Evolutionary conservation across 2,329 filamentous ascomycete genomes (phyloP).

Genomic region (Pyrenophora seminiperda): DNA sequence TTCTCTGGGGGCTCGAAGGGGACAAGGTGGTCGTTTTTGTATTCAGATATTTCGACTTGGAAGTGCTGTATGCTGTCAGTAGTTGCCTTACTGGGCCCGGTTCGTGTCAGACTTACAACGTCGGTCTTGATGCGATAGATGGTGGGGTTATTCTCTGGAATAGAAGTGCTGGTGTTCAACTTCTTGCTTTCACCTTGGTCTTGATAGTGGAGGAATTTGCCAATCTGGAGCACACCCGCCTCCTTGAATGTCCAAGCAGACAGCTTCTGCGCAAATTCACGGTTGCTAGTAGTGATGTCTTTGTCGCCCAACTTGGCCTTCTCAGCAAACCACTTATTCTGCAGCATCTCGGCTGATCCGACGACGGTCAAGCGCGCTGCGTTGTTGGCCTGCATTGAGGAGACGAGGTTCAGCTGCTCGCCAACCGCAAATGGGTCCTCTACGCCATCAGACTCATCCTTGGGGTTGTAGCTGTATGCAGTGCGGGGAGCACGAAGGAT

Average conservation of each 20-base stretch:
- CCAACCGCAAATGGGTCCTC: slow-evolving; percentile 88
- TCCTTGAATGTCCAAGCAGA: slow-evolving; percentile 98
- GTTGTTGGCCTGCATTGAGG: slow-evolving; percentile 87
- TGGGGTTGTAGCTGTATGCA: slow-evolving; percentile 92
- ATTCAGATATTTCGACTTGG: slow-evolving; percentile 88
- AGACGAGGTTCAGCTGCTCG: slow-evolving; percentile 81
- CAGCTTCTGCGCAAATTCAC: slow-evolving; percentile 81
- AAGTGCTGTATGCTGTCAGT: slow-evolving; percentile 65
- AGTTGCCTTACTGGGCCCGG: too few species aligned
- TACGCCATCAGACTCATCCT: slow-evolving; percentile 73
- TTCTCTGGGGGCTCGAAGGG: slow-evolving; percentile 72
- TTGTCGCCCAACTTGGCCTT: slow-evolving; percentile 65
- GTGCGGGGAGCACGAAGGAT: slow-evolving; percentile 82
- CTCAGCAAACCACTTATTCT: slow-evolving; percentile 86
- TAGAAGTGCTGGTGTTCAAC: slow-evolving; percentile 43
- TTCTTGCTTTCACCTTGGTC: slow-evolving; percentile 59
- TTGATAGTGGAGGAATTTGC: slow-evolving; percentile 77
- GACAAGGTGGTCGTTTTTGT: slow-evolving; percentile 71
- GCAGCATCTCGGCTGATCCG: slow-evolving; percentile 83
- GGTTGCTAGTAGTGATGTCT: slow-evolving; percentile 72
- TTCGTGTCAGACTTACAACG: slow-evolving; percentile 70
- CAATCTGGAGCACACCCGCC: slow-evolving; percentile 84
- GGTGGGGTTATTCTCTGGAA: slow-evolving; percentile 69
- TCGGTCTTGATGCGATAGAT: slow-evolving; percentile 98
- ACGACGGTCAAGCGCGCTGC: slow-evolving; percentile 86